Evolutionary conservation across 164 flowering plant species (phyloP), one percentile per base, ranked within the genome.

Genomic region (Malania oleifera): DNA sequence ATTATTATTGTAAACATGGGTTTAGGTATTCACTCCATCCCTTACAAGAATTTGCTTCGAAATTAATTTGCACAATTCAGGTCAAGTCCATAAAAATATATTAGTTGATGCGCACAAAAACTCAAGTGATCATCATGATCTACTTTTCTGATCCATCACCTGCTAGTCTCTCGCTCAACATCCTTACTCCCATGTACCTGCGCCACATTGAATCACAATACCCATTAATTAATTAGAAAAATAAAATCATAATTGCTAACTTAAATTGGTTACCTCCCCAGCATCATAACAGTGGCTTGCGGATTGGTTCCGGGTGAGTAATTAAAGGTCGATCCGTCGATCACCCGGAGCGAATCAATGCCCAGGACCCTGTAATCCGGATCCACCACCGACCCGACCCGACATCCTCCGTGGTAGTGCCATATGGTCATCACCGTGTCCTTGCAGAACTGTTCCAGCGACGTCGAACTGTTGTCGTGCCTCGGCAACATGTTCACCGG

Each of bases 391-490:
- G 27, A 62, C 2, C 78, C 85, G 13, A 80, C 73, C 20, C 63
- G 77, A 54, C 81, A 75, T 0, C 89, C 89, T 17, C 88, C 88
- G 60, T 83, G 88, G 39, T 76, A 80, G 50, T 81, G 89, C 89
- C 89, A 84, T 18, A 84, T 84, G 7, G 85, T 83, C 80, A 73
- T 77, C 55, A 80, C 85, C 0, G 83, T 78, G 61, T 80, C 80
- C 62, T 43, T 65, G 53, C 88, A 82, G 28, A 46, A 80, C 48
- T 80, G 78, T 25, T 80, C 80, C 46, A 75, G 25, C 23, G 48
- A 44, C 18, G 22, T 17, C 15, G 19, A 20, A 44, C 48, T 44
- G 48, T 44, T 44, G 48, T 31, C 48, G 23, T 44, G 18, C 22
- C 15, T 44, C 6, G 48, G 48, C 22, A 17, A 13, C 22, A 44